These are phyloP conservation scores for Hysterangium stoloniferum DNA, from an alignment of 768 basidiomycete genomes.

Conservation along the genomic window DNA sequence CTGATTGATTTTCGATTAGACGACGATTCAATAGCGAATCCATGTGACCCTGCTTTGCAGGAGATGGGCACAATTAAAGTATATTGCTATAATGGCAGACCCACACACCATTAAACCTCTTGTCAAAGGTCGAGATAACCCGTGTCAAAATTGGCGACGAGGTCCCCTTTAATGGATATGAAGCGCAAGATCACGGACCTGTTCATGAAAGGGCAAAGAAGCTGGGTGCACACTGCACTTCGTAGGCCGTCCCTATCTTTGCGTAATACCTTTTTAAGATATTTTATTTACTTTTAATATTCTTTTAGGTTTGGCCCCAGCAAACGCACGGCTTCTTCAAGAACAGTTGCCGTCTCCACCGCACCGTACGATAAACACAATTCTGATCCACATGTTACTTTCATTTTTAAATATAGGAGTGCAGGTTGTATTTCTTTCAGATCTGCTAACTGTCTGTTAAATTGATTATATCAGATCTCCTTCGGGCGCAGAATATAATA, in stretches of 20 bases:
- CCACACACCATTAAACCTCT: no score
- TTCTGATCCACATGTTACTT: conserved; percentile 48
- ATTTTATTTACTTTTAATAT: no score
- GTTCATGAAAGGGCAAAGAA: conserved; percentile 4
- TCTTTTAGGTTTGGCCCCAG: conserved; percentile 7
- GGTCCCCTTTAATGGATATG: conserved; percentile 10
- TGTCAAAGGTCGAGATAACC: conserved; percentile 7
- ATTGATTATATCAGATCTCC: neutral
- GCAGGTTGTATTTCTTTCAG: neutral
- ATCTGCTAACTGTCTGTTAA: neutral
- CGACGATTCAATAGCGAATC: conserved; percentile 11
- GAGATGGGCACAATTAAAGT: conserved; percentile 12
- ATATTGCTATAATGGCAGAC: neutral
- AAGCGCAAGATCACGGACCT: conserved; percentile 6
- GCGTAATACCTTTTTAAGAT: neutral
- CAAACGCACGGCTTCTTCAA: conserved; percentile 7
- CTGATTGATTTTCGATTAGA: neutral
- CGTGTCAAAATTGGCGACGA: conserved; percentile 7
- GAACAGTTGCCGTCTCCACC: conserved; percentile 30
- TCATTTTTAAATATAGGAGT: conserved; percentile 51
- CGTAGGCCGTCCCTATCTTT: conserved; percentile 29
- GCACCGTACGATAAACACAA: conserved; percentile 35
- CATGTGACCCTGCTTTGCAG: conserved; percentile 2
- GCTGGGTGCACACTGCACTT: conserved; percentile 34
- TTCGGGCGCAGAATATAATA: neutral